Base-by-base conservation (phyloP, 2,329 filamentous ascomycete species). In the Trichoderma pleuroti region DNA sequence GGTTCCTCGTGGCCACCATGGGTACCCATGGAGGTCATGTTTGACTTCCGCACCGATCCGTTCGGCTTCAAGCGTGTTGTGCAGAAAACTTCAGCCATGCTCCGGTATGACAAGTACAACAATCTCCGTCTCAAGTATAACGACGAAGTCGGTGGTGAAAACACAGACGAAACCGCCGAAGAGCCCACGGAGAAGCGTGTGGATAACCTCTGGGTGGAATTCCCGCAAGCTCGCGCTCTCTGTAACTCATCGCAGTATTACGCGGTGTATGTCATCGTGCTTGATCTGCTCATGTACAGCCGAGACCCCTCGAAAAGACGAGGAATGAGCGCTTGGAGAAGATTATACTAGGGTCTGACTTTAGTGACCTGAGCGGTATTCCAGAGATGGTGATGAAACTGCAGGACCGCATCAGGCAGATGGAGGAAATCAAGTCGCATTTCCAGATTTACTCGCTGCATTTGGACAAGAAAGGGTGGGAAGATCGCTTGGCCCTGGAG, bases 231-330 rank as follows among this genome's bases (percentile, higher is more conserved):
- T 56, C 89, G 94, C 70, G 95, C 94, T n/a, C 90, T 98, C 59
- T 99, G 97, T 83, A 97, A 99, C 81, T 99, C 97, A 7, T 90
- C 92, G 49, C 95, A 99, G 81, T 99, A 99, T 82, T 99, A 97
- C 79, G 93, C 96, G 5, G 91, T 99, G 85, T 99, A 99, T 78
- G 93, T 99, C 81, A 99, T 99, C 75, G 95, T 98, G 4, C 86
- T 98, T 73, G 96, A 99, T 81, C 86, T 99, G 54, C 86, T 99
- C 65, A 90, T 99, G 80, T 99, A 98, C 83, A 98, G 89, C 77
- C 77, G 96, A 99, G 80, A n/a, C 96, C 96, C 2, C 83, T 97
- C 60, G 96, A 99, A 81, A 99, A 99, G 86, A 97, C 95, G n/a
- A 90, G 97, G 71, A 97, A 87, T 76, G 97, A 99, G 82, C 90